A percentile compares a stretch with the other conserved stretches of the same genome.
Evolutionary conservation across 768 basidiomycete genomes (phyloP).

Genomic region (Psilocybe cyanescens): DNA sequence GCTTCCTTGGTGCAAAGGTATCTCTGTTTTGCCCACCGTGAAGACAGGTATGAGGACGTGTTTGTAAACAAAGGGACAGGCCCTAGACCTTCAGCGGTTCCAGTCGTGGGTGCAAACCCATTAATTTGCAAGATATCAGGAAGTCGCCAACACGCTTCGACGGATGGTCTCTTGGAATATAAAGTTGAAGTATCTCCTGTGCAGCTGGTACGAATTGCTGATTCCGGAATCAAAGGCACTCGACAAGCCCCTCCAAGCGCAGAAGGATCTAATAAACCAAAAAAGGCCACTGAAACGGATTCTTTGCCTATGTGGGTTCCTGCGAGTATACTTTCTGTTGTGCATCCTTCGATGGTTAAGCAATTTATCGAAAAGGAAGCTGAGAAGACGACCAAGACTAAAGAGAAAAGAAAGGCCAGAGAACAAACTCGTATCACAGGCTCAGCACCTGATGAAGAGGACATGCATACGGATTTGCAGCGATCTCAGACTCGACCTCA

Average conservation of each 20-base stretch:
- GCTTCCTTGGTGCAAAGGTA: slow-evolving; percentile 23
- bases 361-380: slow-evolving; percentile 44
- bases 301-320: slow-evolving; percentile 66
- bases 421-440: background rate
- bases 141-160: slow-evolving; percentile 57
- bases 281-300: slow-evolving; percentile 43
- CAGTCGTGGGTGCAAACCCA: slow-evolving; percentile 36
- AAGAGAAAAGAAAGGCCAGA: slow-evolving; percentile 12
- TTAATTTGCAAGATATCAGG: slow-evolving; percentile 45
- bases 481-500: background rate
- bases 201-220: slow-evolving; percentile 52
- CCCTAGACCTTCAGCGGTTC: slow-evolving; percentile 23
- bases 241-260: slow-evolving; percentile 16
- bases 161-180: slow-evolving; percentile 63
- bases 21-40: slow-evolving; percentile 16
- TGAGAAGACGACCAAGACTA: slow-evolving; percentile 2
- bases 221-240: slow-evolving; percentile 49
- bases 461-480: background rate
- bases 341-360: slow-evolving; percentile 42
- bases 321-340: slow-evolving; percentile 56
- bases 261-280: slow-evolving; percentile 24
- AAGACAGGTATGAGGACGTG: slow-evolving; percentile 23
- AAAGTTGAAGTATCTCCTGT: slow-evolving; percentile 60
- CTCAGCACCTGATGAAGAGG: background rate
- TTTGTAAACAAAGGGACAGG: slow-evolving; percentile 29